phyloP scores from a whole-genome alignment of 495 filamentous ascomycete genomes.

The Hyaloscypha bicolor region DNA sequence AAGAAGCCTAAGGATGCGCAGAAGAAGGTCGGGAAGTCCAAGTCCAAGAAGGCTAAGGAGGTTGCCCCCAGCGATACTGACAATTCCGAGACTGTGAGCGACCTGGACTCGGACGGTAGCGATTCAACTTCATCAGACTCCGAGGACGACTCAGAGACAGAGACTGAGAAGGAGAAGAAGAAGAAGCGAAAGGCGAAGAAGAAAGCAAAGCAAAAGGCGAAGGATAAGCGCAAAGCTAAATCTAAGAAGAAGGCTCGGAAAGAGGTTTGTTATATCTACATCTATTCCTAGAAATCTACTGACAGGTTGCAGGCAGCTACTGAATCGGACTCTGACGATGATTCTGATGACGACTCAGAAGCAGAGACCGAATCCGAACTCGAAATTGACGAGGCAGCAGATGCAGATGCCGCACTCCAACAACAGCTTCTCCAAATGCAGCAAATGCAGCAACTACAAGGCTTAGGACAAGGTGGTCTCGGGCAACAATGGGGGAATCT shows the following conservation, averaged over 20 bases:
- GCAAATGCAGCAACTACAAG: constrained; percentile 35
- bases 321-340: constrained; percentile 37
- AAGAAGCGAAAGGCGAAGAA: constrained; percentile 49
- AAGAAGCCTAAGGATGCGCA: constrained; percentile 42
- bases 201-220: constrained; percentile 35
- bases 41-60: constrained; percentile 40
- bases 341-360: constrained; percentile 37
- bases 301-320: constrained; percentile 26
- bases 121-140: constrained; percentile 31
- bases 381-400: constrained; percentile 19
- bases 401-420: constrained; percentile 20
- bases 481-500: not conserved
- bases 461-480: constrained; percentile 18
- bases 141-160: constrained; percentile 36
- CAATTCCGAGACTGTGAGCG: constrained; percentile 30
- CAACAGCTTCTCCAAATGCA: constrained; percentile 28
- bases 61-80: constrained; percentile 31
- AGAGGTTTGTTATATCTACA: constrained; percentile 15
- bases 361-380: constrained; percentile 35
- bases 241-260: constrained; percentile 28
- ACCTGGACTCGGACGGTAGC: constrained; percentile 29
- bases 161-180: constrained; percentile 44
- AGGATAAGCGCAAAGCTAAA: constrained; percentile 35
- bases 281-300: constrained; percentile 4
- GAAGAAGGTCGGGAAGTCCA: constrained; percentile 37